phyloP scores from a whole-genome alignment of 768 basidiomycete species.

The Daedaleopsis sinensis region DNA sequence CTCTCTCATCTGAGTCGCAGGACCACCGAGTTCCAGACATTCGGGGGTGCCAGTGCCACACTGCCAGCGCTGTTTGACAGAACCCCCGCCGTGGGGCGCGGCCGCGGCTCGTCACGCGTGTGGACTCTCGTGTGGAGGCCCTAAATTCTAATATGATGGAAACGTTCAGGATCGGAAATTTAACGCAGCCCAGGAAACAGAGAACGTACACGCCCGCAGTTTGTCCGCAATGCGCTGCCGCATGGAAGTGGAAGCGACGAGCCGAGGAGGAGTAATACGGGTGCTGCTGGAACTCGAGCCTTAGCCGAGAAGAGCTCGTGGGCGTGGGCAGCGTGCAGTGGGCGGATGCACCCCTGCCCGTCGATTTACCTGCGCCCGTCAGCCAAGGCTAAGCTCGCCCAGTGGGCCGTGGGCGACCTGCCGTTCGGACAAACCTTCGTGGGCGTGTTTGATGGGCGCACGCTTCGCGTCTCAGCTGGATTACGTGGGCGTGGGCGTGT shows the following conservation, averaged over 20 bases:
- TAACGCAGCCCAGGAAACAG: neutral
- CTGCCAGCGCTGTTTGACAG: constrained; percentile 12
- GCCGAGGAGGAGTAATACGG: neutral
- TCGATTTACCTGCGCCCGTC: neutral
- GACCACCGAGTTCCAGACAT: no score
- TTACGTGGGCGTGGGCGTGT: neutral
- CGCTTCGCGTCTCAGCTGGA: constrained; percentile 3
- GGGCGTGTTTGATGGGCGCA: neutral
- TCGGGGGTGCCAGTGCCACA: constrained; percentile 12
- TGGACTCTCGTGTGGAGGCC: neutral
- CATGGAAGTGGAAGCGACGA: neutral
- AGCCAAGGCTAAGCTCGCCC: neutral
- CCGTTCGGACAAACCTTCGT: constrained; percentile 2
- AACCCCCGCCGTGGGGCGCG: neutral
- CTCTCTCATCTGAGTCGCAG: no score
- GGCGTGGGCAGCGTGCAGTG: no score
- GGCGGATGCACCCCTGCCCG: neutral
- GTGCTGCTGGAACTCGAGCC: no score
- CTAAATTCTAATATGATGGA: no score
- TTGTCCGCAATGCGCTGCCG: neutral
- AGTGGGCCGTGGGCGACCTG: neutral
- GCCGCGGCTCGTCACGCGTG: no score
- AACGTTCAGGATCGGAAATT: neutral
- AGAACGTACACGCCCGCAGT: neutral
- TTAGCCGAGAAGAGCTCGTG: neutral